Percentiles rank a stretch among this genome's conserved stretches.
These are phyloP conservation scores for Alternaria dauci DNA, from an alignment of 2,329 filamentous ascomycete genomes.

Conservation along the genomic window DNA sequence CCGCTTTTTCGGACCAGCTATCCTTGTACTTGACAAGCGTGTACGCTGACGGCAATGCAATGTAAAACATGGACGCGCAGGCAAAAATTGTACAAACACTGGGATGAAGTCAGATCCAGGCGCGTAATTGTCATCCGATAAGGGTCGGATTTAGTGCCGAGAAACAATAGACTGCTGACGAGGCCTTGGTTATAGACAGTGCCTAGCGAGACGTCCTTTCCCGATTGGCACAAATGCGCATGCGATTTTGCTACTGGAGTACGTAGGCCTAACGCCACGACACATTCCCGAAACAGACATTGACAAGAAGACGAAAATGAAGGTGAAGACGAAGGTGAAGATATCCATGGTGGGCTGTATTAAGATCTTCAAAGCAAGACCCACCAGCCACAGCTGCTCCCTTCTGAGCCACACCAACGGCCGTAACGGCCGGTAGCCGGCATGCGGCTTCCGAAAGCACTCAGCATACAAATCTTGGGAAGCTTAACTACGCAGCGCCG, in stretches of 20 bases:
- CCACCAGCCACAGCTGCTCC: conserved; percentile 2
- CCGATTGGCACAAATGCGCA: conserved; percentile 14
- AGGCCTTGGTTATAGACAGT: conserved; percentile 8
- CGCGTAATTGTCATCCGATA: neutral
- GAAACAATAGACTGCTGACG: conserved; percentile 14
- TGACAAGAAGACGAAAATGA: neutral
- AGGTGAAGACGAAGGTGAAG: neutral
- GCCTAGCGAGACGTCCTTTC: conserved; percentile 1
- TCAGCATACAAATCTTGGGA: conserved; percentile 4
- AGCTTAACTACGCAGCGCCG: conserved; percentile 26
- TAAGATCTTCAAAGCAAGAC: neutral
- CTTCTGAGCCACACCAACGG: neutral
- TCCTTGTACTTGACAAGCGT: neutral
- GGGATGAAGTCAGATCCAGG: neutral
- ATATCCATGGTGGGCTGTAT: neutral
- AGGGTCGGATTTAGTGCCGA: neutral
- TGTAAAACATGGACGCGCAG: neutral
- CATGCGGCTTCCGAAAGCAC: neutral
- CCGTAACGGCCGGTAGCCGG: neutral
- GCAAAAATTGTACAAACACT: neutral
- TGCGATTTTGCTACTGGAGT: conserved; percentile 6
- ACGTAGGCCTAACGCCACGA: neutral
- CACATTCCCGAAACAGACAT: neutral
- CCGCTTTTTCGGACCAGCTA: neutral
- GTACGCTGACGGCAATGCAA: neutral